Percentiles rank a stretch among this genome's conserved stretches.
phyloP scores from a whole-genome alignment of 2,329 filamentous ascomycete genomes.

The Phaeoacremonium minimum region DNA sequence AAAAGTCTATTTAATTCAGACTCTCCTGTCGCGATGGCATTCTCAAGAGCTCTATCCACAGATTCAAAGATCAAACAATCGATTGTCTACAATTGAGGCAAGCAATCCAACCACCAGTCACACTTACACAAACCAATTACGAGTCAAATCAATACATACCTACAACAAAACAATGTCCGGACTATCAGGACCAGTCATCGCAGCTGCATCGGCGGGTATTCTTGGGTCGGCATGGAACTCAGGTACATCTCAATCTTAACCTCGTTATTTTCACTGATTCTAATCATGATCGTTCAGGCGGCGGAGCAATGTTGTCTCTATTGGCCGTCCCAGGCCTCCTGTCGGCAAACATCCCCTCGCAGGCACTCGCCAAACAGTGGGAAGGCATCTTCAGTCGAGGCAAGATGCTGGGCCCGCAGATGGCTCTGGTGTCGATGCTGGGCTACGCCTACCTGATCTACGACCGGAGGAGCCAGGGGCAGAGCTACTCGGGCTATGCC shows the following conservation, averaged over 20 bases:
- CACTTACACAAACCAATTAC: not conserved
- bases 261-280: too few relatives aligned
- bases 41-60: too few relatives aligned
- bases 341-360: constrained; percentile 18
- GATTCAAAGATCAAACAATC: too few relatives aligned
- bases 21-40: too few relatives aligned
- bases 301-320: constrained; percentile 28
- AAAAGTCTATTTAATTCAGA: too few relatives aligned
- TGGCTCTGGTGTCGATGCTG: constrained; percentile 23
- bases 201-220: constrained; percentile 31
- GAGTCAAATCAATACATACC: too few relatives aligned
- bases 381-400: constrained; percentile 30
- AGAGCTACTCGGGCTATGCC: constrained; percentile 26
- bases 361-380: constrained; percentile 28
- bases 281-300: constrained; percentile 28
- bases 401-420: constrained; percentile 28
- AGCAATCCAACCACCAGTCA: too few relatives aligned
- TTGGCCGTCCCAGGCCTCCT: constrained; percentile 24
- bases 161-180: constrained; percentile 9
- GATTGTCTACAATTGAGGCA: too few relatives aligned
- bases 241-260: constrained; percentile 23
- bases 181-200: constrained; percentile 11
- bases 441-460: constrained; percentile 32
- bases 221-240: constrained; percentile 31
- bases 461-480: constrained; percentile 16